These are phyloP conservation scores for Sanguinoderma infundibulare DNA, from an alignment of 1,284 basidiomycete genomes.

Conservation along the genomic window DNA sequence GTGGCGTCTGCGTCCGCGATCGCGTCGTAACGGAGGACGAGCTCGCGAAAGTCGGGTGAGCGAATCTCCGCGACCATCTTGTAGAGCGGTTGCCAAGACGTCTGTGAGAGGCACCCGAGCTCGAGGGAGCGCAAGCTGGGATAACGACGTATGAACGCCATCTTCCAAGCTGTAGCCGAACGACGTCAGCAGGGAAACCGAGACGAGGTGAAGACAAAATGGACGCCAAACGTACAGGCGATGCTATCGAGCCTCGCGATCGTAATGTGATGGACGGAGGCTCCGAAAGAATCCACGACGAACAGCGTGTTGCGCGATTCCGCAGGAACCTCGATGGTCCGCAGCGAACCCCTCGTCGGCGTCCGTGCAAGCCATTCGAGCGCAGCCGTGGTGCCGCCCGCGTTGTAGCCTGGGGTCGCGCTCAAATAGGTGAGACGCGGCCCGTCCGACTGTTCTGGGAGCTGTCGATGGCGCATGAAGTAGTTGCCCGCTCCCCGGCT, in stretches of 20 bases:
- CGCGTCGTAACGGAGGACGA: constrained; percentile 3
- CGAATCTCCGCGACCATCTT: constrained; percentile 1
- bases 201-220: neutral
- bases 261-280: neutral
- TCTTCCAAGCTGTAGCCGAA: neutral
- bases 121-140: neutral
- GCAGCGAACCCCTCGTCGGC: neutral
- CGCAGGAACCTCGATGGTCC: neutral
- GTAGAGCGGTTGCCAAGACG: constrained; percentile 1
- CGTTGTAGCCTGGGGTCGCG: neutral
- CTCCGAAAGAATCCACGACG: neutral
- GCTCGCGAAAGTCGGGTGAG: neutral
- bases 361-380: neutral
- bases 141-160: neutral
- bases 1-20: neutral
- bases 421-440: neutral
- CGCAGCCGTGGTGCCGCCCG: neutral
- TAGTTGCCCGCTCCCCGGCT: neutral
- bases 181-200: neutral
- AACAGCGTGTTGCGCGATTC: neutral
- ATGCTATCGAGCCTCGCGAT: constrained; percentile 1
- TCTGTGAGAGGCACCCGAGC: neutral
- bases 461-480: neutral
- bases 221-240: neutral
- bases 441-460: neutral